Percentiles rank a stretch among this genome's conserved stretches.
Evolutionary conservation across 2,329 filamentous ascomycete species (phyloP).

Genomic region (Epichloe uncinata): DNA sequence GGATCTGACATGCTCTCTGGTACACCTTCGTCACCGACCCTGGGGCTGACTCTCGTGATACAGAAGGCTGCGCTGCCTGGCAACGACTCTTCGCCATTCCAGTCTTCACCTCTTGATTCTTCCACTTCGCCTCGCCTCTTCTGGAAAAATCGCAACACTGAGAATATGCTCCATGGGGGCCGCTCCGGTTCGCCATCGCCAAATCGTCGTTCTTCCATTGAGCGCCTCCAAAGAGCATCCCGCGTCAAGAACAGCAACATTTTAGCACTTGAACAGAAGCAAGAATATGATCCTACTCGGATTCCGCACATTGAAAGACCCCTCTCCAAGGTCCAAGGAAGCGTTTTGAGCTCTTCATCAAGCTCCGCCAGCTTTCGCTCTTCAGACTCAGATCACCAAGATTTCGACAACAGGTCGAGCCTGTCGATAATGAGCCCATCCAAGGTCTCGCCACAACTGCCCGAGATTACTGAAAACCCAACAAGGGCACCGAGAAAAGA

Average conservation of each 20-base stretch:
- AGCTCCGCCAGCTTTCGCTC: conserved; percentile 40
- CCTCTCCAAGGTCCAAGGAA: conserved; percentile 63
- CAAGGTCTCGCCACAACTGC: conserved; percentile 9
- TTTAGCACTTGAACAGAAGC: conserved; percentile 81
- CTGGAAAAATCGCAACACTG: conserved; percentile 73
- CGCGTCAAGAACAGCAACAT: conserved; percentile 98
- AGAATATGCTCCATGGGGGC: conserved; percentile 58
- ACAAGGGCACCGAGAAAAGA: conserved; percentile 50
- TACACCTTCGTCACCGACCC: background rate
- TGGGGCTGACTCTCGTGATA: conserved; percentile 18
- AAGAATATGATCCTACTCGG: conserved; percentile 78
- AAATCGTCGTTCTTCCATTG: conserved; percentile 77
- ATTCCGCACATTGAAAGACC: conserved; percentile 71
- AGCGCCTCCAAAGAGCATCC: conserved; percentile 87
- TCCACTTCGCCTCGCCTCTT: conserved; percentile 71
- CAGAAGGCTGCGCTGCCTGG: conserved; percentile 52
- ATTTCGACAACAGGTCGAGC: conserved; percentile 34
- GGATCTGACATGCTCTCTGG: background rate
- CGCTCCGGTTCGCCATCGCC: conserved; percentile 53
- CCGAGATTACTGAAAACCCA: conserved; percentile 11
- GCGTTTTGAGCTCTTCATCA: conserved; percentile 50
- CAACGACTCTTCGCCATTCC: conserved; percentile 70
- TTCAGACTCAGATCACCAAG: conserved; percentile 29
- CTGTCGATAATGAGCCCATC: conserved; percentile 19
- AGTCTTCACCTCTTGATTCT: conserved; percentile 62